A percentile compares a stretch with the other conserved stretches of the same genome.
Evolutionary conservation across 2,329 filamentous ascomycete genomes (phyloP).

Genomic region (Epichloe elymi): DNA sequence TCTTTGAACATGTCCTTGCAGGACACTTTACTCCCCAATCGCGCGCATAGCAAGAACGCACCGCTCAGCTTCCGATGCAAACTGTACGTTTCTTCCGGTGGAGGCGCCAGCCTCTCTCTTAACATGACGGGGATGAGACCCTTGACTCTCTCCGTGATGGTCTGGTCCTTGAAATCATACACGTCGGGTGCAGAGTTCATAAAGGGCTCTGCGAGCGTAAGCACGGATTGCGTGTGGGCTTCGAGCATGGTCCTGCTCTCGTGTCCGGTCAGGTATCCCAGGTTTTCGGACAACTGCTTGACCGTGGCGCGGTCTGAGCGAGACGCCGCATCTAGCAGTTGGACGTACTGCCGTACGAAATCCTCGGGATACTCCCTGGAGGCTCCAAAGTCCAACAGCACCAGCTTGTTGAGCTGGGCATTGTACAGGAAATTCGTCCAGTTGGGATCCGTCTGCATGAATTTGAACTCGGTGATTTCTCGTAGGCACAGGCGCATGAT

Average conservation of each 20-base stretch:
- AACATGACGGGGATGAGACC: conserved; percentile 87
- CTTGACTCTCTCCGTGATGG: conserved; percentile 88
- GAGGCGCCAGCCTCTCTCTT: conserved; percentile 72
- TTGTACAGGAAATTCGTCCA: conserved; percentile 99
- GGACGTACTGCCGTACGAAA: conserved; percentile 72
- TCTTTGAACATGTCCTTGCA: conserved; percentile 69
- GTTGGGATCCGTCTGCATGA: conserved; percentile 99
- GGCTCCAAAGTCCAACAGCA: conserved; percentile 91
- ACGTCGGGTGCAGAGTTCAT: conserved; percentile 59
- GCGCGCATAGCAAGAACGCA: conserved; percentile 83
- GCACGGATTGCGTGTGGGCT: conserved; percentile 75
- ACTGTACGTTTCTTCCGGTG: conserved; percentile 94
- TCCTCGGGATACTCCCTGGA: conserved; percentile 69
- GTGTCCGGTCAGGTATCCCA: conserved; percentile 86
- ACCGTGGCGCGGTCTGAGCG: conserved; percentile 52
- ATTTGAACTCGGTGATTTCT: conserved; percentile 87
- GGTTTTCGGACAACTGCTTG: conserved; percentile 53
- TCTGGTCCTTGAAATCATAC: conserved; percentile 90
- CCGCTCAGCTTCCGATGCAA: conserved; percentile 91
- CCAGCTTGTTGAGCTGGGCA: conserved; percentile 53
- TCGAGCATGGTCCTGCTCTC: conserved; percentile 80
- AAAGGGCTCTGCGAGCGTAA: conserved; percentile 90
- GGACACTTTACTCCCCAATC: conserved; percentile 66
- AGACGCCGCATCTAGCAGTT: conserved; percentile 68
- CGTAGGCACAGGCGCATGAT: conserved; percentile 83